phyloP scores from a whole-genome alignment of 208 protist genomes.

The Leishmania aethiopica region DNA sequence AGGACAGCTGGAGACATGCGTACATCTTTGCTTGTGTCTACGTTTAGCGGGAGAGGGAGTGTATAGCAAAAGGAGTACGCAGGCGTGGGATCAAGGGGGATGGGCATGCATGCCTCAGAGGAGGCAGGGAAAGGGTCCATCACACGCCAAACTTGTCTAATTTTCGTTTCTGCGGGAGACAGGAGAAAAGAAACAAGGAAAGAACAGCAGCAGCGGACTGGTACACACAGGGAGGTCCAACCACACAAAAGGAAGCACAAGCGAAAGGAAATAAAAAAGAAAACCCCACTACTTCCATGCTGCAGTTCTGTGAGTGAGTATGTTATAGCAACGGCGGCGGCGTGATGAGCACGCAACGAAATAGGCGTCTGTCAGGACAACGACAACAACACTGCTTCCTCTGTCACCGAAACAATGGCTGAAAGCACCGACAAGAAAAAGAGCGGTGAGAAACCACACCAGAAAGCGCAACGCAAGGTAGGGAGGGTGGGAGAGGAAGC shows the following conservation, averaged over 20 bases:
- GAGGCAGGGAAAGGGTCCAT: not conserved
- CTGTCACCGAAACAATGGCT: not conserved
- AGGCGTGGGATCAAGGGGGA: not conserved
- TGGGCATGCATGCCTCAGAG: not conserved
- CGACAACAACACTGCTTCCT: not conserved
- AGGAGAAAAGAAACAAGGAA: not conserved
- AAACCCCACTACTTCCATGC: not conserved
- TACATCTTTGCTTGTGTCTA: not conserved
- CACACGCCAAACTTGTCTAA: not conserved
- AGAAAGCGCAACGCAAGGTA: not conserved
- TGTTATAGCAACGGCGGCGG: not conserved
- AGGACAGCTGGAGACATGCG: not conserved
- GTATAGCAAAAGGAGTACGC: not conserved
- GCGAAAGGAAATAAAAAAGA: conserved; percentile 8
- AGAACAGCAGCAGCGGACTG: not conserved
- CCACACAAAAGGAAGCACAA: not conserved
- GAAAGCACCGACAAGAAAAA: not conserved
- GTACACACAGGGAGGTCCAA: conserved; percentile 3
- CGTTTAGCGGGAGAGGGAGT: not conserved
- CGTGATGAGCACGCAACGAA: not conserved
- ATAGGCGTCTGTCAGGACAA: not conserved
- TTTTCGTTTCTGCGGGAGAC: not conserved
- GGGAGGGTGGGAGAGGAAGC: not conserved
- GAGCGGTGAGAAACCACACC: not conserved
- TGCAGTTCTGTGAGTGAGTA: not conserved